Evolutionary conservation across 176 grass and related monocot genomes (phyloP), one percentile per base, ranked within the genome.

Genomic region (Olyra latifolia): DNA sequence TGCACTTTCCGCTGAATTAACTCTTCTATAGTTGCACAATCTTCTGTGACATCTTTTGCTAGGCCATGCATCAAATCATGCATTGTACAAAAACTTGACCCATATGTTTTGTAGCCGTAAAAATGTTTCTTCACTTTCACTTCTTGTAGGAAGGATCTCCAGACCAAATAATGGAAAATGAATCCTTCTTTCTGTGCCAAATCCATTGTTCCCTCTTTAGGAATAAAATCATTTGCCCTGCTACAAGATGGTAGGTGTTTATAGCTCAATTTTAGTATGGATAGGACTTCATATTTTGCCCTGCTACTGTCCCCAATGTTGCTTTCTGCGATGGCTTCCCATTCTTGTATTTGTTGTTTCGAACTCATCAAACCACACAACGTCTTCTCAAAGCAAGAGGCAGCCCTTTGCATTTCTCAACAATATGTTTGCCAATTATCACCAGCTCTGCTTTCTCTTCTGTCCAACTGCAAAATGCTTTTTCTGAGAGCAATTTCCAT

Each of bases 361-460:
- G 32, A 71, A 73, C 76, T 72, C 89, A 88, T 81, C 66, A 91
- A 32, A 4, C 74, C 62, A 27, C 75, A 62, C 6, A 91, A 54
- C 4, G 70, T 43, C 20, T 44, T 88, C 50, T 84, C 3, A 84
- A 22, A n/a, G 80, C 81, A 69, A 91, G 50, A 10, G 84, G 88
- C 1, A 83, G 6, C 2, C 88, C 88, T 5, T 7, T 67, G 38
- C 84, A 90, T 11, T 71, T 81, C 2, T 49, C 5, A 14, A 81
- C 61, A 9, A 91, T 80, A 0, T 28, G 4, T 23, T 0, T 91
- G 6, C 75, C 81, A 4, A 77, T 61, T 0, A 3, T 27, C 10
- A 72, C 29, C 0, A 91, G 41, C 0, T 88, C 24, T 59, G 10
- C 1, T 20, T 46, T 17, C 11, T 80, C 40, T 24, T 58, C 0